These are phyloP conservation scores for Flaveria linearis DNA, from an alignment of 129 eudicot species.

Conservation along the genomic window DNA sequence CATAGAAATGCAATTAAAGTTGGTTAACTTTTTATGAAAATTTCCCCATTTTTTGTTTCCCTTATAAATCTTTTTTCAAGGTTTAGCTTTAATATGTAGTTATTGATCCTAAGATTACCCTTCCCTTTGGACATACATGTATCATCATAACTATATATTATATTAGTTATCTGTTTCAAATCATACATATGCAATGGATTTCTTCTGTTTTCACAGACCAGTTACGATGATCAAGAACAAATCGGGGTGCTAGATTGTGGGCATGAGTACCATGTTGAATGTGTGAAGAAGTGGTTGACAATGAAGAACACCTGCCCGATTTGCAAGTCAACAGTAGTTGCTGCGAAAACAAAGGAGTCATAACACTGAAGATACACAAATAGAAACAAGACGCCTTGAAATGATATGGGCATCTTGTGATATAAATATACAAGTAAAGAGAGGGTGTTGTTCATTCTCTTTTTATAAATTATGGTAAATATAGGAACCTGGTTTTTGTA, in stretches of 20 bases:
- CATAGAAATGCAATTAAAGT: no score
- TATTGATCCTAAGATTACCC: background rate
- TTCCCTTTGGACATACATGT: background rate
- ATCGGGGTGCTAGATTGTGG: conserved; percentile 81
- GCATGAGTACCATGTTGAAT: conserved; percentile 82
- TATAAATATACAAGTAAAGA: conserved; percentile 30
- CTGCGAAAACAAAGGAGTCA: conserved; percentile 30
- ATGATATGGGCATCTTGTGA: conserved; percentile 1
- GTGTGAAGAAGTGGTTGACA: conserved; percentile 80
- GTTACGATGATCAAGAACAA: conserved; percentile 56
- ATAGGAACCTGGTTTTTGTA: conserved; percentile 36
- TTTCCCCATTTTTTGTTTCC: no score
- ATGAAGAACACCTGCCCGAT: conserved; percentile 86
- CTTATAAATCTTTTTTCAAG: background rate
- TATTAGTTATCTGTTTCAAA: background rate
- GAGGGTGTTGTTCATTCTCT: conserved; percentile 25
- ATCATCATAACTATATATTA: background rate
- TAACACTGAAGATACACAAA: conserved; percentile 21
- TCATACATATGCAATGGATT: background rate
- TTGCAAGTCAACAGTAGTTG: conserved; percentile 82
- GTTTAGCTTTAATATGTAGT: background rate
- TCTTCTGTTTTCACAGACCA: conserved; percentile 41
- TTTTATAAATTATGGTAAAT: conserved; percentile 42
- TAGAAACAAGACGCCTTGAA: conserved; percentile 28
- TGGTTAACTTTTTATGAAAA: no score